phyloP scores from a whole-genome alignment of 768 basidiomycete genomes.

The Hemileccinum impolitum region DNA sequence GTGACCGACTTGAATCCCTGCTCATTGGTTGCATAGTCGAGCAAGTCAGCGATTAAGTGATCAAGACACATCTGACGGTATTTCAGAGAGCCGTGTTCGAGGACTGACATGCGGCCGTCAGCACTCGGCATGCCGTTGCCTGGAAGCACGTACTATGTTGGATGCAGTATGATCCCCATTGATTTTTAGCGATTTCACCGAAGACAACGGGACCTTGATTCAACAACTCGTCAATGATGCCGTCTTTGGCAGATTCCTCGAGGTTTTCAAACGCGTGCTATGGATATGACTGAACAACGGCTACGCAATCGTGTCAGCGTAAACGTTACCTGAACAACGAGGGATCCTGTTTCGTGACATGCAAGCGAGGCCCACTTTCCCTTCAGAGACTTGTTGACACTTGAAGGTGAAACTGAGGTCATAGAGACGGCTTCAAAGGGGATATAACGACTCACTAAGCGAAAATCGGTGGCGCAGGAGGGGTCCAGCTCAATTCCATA shows the following conservation, averaged over 20 bases:
- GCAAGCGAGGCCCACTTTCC: constrained; percentile 89
- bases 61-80: constrained; percentile 76
- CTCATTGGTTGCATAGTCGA: constrained; percentile 77
- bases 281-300: constrained; percentile 9
- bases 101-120: constrained; percentile 42
- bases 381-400: constrained; percentile 83
- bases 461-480: constrained; percentile 86
- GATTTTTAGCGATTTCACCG: constrained; percentile 76
- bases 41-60: constrained; percentile 70
- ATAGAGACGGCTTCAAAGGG: not conserved
- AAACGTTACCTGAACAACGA: constrained; percentile 71
- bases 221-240: constrained; percentile 80
- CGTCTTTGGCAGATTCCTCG: constrained; percentile 79
- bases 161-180: constrained; percentile 87
- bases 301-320: not conserved
- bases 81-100: constrained; percentile 79
- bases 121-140: not conserved
- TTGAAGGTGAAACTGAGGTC: constrained; percentile 27
- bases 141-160: constrained; percentile 64
- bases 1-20: constrained; percentile 87
- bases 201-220: constrained; percentile 67
- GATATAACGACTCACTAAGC: constrained; percentile 55
- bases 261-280: constrained; percentile 86
- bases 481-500: constrained; percentile 87
- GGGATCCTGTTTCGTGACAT: constrained; percentile 86